Conservation (phyloP, 2,329 filamentous ascomycete species). For the Fusarium clavum region DNA sequence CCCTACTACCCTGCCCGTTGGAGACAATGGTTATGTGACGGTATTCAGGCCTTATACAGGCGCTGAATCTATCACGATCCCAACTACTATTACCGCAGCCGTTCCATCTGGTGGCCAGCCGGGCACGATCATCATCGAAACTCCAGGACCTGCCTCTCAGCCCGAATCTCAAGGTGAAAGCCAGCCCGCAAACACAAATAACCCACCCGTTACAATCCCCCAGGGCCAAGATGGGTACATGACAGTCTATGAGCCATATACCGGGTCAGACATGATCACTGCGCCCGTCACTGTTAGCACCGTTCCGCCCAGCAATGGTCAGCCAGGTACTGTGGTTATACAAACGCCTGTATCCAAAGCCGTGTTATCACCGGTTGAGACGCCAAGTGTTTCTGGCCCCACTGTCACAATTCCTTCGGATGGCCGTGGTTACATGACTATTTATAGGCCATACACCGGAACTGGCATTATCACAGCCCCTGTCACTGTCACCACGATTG, state of each 20-base stretch:
- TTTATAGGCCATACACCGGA: constrained; percentile 31
- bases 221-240: constrained; percentile 31
- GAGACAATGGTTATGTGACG: constrained; percentile 16
- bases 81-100: constrained; percentile 13
- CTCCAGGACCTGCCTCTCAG: neutral
- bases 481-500: constrained; percentile 25
- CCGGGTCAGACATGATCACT: constrained; percentile 20
- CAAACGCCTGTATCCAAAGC: constrained; percentile 18
- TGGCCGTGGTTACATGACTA: constrained; percentile 19
- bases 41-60: constrained; percentile 20
- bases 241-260: constrained; percentile 26
- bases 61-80: constrained; percentile 22
- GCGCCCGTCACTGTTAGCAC: constrained; percentile 28
- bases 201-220: constrained; percentile 22
- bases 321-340: constrained; percentile 34
- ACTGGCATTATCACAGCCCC: constrained; percentile 26
- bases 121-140: constrained; percentile 20
- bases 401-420: constrained; percentile 19
- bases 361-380: neutral
- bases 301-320: constrained; percentile 14
- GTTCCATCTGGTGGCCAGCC: constrained; percentile 1
- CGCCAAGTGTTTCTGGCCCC: constrained; percentile 2
- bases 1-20: neutral
- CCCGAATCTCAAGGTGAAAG: neutral
- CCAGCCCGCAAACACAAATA: neutral